Percentiles rank a stretch among this genome's conserved stretches.
phyloP scores from a whole-genome alignment of 164 flowering plant species.

The Cinnamomum micranthum region DNA sequence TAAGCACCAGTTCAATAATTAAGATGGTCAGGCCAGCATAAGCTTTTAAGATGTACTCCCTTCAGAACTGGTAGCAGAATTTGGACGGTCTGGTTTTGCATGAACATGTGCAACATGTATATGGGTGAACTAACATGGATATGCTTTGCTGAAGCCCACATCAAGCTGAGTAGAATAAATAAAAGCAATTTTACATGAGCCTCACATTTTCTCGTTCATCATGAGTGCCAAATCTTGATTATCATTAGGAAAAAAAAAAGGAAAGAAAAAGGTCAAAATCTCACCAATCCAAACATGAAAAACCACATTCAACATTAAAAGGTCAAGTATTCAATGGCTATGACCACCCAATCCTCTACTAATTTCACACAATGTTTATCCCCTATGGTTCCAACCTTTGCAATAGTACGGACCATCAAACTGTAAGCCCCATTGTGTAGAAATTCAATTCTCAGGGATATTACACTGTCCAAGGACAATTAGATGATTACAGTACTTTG shows the following conservation, averaged over 20 bases:
- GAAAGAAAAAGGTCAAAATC: neutral
- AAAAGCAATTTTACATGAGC: neutral
- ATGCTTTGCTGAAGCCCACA: neutral
- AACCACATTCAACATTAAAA: neutral
- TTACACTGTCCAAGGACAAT: too few species aligned
- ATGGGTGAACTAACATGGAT: too few species aligned
- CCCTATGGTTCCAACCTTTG: too few species aligned
- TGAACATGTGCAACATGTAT: too few species aligned
- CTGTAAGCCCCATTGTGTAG: too few species aligned
- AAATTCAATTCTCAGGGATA: too few species aligned
- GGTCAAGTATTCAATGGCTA: neutral
- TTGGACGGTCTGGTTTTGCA: neutral
- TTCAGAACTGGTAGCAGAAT: neutral
- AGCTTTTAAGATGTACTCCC: neutral
- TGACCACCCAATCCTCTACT: neutral
- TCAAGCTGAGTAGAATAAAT: neutral
- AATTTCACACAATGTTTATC: too few species aligned
- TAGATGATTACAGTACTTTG: too few species aligned
- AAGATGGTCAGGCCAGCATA: neutral
- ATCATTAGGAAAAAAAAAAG: neutral
- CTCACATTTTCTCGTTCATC: too few species aligned
- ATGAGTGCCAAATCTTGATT: neutral
- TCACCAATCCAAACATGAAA: neutral
- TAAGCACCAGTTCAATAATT: neutral
- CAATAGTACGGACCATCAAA: too few species aligned